Evolutionary conservation across 176 grass and related monocot species (phyloP).

Genomic region (Aechmea fasciata): DNA sequence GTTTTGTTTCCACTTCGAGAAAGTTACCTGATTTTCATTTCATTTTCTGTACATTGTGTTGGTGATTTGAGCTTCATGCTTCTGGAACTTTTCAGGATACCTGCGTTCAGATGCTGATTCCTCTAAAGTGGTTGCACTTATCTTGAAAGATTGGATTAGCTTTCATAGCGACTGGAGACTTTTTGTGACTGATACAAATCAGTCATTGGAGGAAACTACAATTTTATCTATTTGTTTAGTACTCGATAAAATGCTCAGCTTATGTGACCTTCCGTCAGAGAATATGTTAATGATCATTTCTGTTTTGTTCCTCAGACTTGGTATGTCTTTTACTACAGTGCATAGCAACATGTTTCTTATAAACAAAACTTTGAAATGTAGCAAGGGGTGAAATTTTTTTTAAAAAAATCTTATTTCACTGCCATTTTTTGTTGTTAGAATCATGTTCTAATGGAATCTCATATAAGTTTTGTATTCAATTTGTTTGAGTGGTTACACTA

Average conservation of each 20-base stretch:
- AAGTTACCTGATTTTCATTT: background rate
- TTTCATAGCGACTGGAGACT: conserved; percentile 40
- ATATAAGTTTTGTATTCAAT: too few relatives aligned
- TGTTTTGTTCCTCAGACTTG: conserved; percentile 79
- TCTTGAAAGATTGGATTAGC: conserved; percentile 53
- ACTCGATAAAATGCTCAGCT: conserved; percentile 43
- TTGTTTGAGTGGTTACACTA: too few relatives aligned
- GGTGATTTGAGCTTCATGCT: conserved; percentile 12
- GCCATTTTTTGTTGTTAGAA: conserved; percentile 1
- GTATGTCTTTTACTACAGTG: conserved; percentile 45
- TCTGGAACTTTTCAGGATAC: conserved; percentile 42
- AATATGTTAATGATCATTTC: conserved; percentile 45
- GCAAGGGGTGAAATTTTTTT: background rate
- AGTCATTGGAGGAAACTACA: conserved; percentile 26
- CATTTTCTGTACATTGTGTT: conserved; percentile 2
- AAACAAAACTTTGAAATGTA: background rate
- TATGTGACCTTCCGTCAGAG: conserved; percentile 27
- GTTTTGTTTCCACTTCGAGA: too few relatives aligned
- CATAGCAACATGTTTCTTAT: background rate
- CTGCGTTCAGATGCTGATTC: conserved; percentile 38
- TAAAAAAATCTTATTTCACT: background rate
- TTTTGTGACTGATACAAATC: conserved; percentile 22
- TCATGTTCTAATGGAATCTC: background rate
- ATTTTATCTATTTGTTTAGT: conserved; percentile 64
- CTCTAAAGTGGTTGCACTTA: conserved; percentile 47